These are phyloP conservation scores for Trypanosomatidae sp. DNA, from an alignment of 208 protist species.

Conservation along the genomic window DNA sequence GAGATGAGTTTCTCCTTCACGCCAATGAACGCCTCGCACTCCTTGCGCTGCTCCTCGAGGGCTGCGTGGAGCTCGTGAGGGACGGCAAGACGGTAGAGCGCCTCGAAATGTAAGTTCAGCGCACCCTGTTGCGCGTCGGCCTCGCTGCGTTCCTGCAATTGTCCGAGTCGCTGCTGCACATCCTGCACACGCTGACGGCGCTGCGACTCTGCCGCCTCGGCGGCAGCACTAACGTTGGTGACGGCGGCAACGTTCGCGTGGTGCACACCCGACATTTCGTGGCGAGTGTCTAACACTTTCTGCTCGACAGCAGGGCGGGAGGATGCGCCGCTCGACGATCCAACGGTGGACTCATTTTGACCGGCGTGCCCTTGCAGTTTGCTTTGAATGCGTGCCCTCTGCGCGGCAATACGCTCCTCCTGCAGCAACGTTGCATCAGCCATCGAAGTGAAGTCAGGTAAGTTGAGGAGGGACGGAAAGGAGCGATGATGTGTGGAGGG, in stretches of 20 bases:
- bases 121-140: constrained; percentile 65
- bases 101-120: constrained; percentile 86
- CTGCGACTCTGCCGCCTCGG: constrained; percentile 67
- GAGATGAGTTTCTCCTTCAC: constrained; percentile 89
- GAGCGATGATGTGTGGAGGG: not conserved
- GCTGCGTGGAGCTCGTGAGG: constrained; percentile 87
- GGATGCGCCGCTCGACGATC: not conserved
- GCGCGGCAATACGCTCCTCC: constrained; percentile 64
- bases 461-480: too few species aligned
- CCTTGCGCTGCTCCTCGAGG: constrained; percentile 65
- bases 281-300: constrained; percentile 44
- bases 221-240: constrained; percentile 56
- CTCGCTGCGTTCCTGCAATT: constrained; percentile 51
- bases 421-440: constrained; percentile 23
- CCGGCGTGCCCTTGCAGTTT: constrained; percentile 8
- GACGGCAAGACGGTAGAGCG: constrained; percentile 81
- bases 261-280: constrained; percentile 47
- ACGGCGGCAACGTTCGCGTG: constrained; percentile 47
- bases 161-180: constrained; percentile 37
- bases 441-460: constrained; percentile 1
- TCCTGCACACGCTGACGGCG: constrained; percentile 55
- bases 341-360: constrained; percentile 6
- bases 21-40: constrained; percentile 78
- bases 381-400: constrained; percentile 45
- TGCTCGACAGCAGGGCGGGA: constrained; percentile 31